These are phyloP conservation scores for Zoysia japonica DNA, from an alignment of 176 grass and related monocot species.

Conservation along the genomic window DNA sequence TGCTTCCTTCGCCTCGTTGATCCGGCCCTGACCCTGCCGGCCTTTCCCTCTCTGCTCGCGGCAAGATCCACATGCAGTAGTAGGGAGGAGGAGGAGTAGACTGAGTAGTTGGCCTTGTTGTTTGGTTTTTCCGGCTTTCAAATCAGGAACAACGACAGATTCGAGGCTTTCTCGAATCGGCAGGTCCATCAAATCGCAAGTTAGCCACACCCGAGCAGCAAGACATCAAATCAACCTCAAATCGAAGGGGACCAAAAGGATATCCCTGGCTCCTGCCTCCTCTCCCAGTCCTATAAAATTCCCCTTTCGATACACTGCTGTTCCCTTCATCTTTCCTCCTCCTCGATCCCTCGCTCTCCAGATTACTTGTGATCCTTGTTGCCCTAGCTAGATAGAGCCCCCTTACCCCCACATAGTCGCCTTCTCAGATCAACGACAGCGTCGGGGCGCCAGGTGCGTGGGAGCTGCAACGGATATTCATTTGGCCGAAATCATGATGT, in stretches of 20 bases:
- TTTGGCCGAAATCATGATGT: constrained; percentile 34
- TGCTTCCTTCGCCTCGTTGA: background rate
- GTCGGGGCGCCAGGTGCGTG: constrained; percentile 23
- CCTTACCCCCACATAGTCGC: too few relatives aligned
- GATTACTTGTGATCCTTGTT: background rate
- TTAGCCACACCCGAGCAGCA: constrained; percentile 16
- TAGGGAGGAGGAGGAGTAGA: background rate
- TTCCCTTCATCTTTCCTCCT: background rate
- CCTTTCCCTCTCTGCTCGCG: constrained; percentile 53
- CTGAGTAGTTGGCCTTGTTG: background rate
- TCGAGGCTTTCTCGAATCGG: constrained; percentile 76
- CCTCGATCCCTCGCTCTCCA: background rate
- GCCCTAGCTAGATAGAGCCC: background rate
- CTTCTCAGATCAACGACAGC: constrained; percentile 3
- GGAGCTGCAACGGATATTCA: too few relatives aligned
- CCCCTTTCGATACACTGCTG: constrained; percentile 19
- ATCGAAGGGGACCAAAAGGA: constrained; percentile 53
- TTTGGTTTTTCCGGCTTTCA: constrained; percentile 42
- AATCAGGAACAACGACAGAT: constrained; percentile 92
- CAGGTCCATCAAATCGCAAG: constrained; percentile 96
- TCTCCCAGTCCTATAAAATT: constrained; percentile 38
- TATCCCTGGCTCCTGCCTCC: constrained; percentile 40
- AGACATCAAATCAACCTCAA: constrained; percentile 72
- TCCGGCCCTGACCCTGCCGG: constrained; percentile 11
- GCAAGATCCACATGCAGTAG: constrained; percentile 57